A percentile compares a stretch with the other conserved stretches of the same genome.
phyloP scores from a whole-genome alignment of 129 eudicot genomes.

The Artemisia argyi region DNA sequence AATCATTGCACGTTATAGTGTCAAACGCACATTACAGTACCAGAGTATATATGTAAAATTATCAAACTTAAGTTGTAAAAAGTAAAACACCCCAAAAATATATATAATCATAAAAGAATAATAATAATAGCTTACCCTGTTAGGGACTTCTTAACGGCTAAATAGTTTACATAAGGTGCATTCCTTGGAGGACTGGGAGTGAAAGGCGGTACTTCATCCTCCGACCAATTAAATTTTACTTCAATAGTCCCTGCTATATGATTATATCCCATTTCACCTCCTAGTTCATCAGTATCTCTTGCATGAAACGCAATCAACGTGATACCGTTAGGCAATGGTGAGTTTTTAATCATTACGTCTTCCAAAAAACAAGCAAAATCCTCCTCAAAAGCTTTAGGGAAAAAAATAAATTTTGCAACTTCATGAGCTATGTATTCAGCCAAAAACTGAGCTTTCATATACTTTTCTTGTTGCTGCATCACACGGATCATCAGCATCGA shows the following conservation, averaged over 20 bases:
- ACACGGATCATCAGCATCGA: constrained; percentile 56
- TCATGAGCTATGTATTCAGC: constrained; percentile 49
- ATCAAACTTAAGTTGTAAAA: neutral
- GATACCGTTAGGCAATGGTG: constrained; percentile 64
- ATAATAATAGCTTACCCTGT: constrained; percentile 53
- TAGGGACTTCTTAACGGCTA: constrained; percentile 78
- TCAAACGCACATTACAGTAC: neutral
- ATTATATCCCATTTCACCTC: constrained; percentile 33
- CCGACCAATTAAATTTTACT: constrained; percentile 66
- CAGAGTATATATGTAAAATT: neutral
- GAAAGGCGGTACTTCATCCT: constrained; percentile 79
- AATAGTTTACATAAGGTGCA: constrained; percentile 75
- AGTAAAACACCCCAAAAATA: neutral
- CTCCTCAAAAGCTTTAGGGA: constrained; percentile 62
- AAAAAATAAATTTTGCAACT: constrained; percentile 73
- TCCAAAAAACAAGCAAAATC: constrained; percentile 65
- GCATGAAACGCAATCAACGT: constrained; percentile 67
- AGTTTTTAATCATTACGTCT: constrained; percentile 62
- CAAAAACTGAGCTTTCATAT: constrained; percentile 56
- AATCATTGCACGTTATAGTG: constrained; percentile 2
- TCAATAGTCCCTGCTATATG: constrained; percentile 93
- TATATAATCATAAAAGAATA: no score
- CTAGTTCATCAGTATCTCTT: constrained; percentile 50
- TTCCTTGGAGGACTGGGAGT: constrained; percentile 83
- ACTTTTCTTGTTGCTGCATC: constrained; percentile 78